Conservation (phyloP, 2,329 filamentous ascomycete genomes). For the Calonectria henricotiae region DNA sequence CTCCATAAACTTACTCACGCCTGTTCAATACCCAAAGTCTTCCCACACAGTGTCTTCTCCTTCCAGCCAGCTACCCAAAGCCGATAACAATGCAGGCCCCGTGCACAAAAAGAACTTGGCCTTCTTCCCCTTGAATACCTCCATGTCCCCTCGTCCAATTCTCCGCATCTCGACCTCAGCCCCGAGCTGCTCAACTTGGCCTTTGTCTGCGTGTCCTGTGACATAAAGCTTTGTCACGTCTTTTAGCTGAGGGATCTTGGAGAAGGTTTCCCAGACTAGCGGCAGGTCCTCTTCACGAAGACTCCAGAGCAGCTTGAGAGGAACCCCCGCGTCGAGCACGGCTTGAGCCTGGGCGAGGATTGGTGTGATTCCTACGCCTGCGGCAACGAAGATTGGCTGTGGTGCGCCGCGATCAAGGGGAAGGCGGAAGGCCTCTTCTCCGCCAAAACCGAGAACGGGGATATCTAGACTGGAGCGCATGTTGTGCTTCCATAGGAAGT, state of each 20-base stretch:
- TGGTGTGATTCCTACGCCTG: constrained; percentile 88
- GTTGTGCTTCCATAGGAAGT: constrained; percentile 75
- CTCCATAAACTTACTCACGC: not conserved
- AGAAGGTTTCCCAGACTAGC: constrained; percentile 75
- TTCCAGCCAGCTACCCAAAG: constrained; percentile 68
- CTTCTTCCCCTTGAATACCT: constrained; percentile 57
- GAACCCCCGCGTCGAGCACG: constrained; percentile 59
- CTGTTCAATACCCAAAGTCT: constrained; percentile 72
- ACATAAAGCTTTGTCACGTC: constrained; percentile 75
- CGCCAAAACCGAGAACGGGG: constrained; percentile 82
- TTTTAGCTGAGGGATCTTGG: constrained; percentile 68
- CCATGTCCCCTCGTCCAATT: constrained; percentile 62
- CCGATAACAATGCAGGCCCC: constrained; percentile 60
- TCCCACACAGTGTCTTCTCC: constrained; percentile 72
- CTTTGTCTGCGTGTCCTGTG: constrained; percentile 65
- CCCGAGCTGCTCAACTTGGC: constrained; percentile 57
- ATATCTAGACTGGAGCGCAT: constrained; percentile 72
- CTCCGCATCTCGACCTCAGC: constrained; percentile 58
- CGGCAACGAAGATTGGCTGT: constrained; percentile 77
- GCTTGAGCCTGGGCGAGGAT: constrained; percentile 77
- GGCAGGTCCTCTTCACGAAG: constrained; percentile 74
- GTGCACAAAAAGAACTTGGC: constrained; percentile 71
- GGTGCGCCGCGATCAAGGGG: constrained; percentile 44
- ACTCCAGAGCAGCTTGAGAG: constrained; percentile 79
- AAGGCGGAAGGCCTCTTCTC: constrained; percentile 66